Evolutionary conservation across 1,284 basidiomycete species (phyloP), one percentile per base, ranked within the genome.

Genomic region (Somion occarium): DNA sequence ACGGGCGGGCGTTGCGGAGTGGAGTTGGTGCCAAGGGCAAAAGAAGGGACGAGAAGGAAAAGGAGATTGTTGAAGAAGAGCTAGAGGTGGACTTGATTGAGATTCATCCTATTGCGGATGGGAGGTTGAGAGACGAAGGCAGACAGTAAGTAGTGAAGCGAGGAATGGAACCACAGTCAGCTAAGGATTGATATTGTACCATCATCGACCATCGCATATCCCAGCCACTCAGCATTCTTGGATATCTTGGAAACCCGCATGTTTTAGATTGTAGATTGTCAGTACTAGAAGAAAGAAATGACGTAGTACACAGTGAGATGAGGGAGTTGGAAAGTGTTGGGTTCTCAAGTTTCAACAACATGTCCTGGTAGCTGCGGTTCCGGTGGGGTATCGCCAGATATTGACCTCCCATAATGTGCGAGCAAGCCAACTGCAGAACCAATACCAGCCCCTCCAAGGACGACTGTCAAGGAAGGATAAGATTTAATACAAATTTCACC

Each of bases 81-180:
- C 66, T 67, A 20, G 73, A 73, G 22, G 73, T 76, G 7, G 82
- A 90, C 59, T 61, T 92, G 52, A 69, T 85, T 2, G 73, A 79
- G 5, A 80, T 91, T 18, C 76, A 80, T 51, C 90, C 88, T 0
- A 67, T 75, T 38, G 70, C 89, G 23, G 91, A 93, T 65, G 88
- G 85, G 2, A 74, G 91, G 54, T 64, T 93, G 59, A 80, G 73
- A 59, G 82, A 93, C 54, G 71, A 80, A 53, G 84, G 72, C 19
- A 72, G 74, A 52, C 55, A 56, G n/a, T 66, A 55, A 59, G n/a
- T n/a, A n/a, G n/a, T n/a, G n/a, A n/a, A n/a, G n/a, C 19, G 18
- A 25, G 18, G n/a, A n/a, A n/a, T n/a, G n/a, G n/a, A n/a, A n/a
- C n/a, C n/a, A n/a, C n/a, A n/a, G n/a, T n/a, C n/a, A n/a, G n/a